phyloP scores from a whole-genome alignment of 2,329 filamentous ascomycete species.

The Gaeumannomyces sp. region DNA sequence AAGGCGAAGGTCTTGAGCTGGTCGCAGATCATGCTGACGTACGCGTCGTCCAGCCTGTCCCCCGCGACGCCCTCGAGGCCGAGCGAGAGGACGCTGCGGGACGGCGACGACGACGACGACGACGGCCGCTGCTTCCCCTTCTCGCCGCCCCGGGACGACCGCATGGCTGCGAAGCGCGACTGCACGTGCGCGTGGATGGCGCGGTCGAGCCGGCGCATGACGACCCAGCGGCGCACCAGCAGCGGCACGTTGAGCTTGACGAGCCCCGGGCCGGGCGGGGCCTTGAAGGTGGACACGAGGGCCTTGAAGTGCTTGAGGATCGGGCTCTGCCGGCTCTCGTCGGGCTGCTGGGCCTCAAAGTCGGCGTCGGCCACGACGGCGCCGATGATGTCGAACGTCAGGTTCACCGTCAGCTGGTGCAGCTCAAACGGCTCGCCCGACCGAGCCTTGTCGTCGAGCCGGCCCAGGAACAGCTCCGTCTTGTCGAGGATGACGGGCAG shows the following conservation, averaged over 20 bases:
- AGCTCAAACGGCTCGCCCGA: conserved; percentile 23
- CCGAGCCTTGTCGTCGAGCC: conserved; percentile 23
- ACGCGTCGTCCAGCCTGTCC: conserved; percentile 20
- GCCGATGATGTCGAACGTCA: conserved; percentile 35
- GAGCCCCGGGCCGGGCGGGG: not conserved
- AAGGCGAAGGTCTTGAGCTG: conserved; percentile 35
- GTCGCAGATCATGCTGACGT: conserved; percentile 26
- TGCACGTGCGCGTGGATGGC: not conserved
- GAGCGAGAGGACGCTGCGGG: conserved; percentile 28
- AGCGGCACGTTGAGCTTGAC: conserved; percentile 4
- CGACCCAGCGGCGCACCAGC: not conserved
- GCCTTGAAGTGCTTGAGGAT: conserved; percentile 4
- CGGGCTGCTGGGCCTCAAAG: conserved; percentile 24
- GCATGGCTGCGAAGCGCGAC: conserved; percentile 12
- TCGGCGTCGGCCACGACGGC: conserved; percentile 29
- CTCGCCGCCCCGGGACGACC: not conserved
- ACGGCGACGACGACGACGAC: not conserved
- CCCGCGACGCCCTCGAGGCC: conserved; percentile 22
- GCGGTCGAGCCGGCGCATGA: conserved; percentile 2
- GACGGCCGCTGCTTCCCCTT: conserved; percentile 10
- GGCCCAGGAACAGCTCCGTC: conserved; percentile 22
- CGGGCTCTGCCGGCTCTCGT: conserved; percentile 13
- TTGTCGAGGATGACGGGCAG: conserved; percentile 31
- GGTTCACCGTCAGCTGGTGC: conserved; percentile 22
- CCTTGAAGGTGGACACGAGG: not conserved